Conservation (phyloP, 208 protist species). For the Phytomonas sp. region DNA sequence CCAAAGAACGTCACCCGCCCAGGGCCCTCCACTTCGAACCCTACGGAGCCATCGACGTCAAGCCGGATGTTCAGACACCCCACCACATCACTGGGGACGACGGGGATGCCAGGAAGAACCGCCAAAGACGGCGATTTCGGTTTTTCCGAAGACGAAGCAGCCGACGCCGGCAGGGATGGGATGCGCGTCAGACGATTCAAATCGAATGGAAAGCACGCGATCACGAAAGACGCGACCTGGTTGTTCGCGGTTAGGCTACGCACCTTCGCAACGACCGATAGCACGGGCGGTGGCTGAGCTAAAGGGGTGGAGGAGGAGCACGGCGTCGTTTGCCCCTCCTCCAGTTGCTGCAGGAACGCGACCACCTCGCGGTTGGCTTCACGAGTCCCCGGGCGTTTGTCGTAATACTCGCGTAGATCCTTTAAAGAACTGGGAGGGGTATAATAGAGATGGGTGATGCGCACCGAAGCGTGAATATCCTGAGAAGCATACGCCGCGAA, state of each 20-base stretch:
- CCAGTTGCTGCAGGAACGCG: no score
- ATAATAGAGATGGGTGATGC: conserved; percentile 70
- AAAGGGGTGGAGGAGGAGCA: not conserved
- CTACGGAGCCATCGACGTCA: conserved; percentile 64
- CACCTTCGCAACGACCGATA: conserved; percentile 40
- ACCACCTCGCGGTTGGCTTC: not conserved
- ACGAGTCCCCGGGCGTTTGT: not conserved
- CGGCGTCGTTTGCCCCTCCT: no score
- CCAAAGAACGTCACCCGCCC: conserved; percentile 65
- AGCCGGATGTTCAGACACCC: conserved; percentile 45
- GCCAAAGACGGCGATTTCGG: not conserved
- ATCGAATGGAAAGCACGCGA: conserved; percentile 45
- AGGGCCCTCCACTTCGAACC: conserved; percentile 61
- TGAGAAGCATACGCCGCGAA: conserved; percentile 42
- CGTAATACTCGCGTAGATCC: conserved; percentile 27
- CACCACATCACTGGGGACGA: conserved; percentile 30
- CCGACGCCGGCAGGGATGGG: not conserved
- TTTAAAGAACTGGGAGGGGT: conserved; percentile 40
- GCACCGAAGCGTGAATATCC: conserved; percentile 47
- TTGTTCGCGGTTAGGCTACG: conserved; percentile 32
- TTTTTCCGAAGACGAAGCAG: not conserved
- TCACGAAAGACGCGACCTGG: conserved; percentile 35
- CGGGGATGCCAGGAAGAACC: not conserved
- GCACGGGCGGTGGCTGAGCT: not conserved
- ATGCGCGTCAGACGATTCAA: conserved; percentile 15